A percentile compares a stretch with the other conserved stretches of the same genome.
These are phyloP conservation scores for Amoebophrya sp. DNA, from an alignment of 169 alveolate species.

Conservation along the genomic window DNA sequence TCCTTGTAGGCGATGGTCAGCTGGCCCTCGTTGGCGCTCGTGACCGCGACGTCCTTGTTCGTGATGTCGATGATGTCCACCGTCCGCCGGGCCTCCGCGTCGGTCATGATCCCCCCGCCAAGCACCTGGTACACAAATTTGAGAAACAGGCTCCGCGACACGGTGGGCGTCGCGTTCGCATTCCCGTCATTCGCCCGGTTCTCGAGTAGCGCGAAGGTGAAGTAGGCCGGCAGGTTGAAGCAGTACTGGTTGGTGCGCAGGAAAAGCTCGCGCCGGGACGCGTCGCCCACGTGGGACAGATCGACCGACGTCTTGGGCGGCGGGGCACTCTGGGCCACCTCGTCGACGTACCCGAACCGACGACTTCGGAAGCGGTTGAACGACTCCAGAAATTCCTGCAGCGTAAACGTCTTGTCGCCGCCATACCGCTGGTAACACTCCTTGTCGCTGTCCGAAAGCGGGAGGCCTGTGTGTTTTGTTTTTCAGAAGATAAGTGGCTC, in stretches of 20 bases:
- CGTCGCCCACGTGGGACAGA: background rate
- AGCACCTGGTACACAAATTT: background rate
- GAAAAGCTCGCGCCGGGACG: background rate
- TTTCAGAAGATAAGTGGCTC: too few relatives aligned
- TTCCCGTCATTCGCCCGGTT: too few relatives aligned
- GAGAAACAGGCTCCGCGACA: background rate
- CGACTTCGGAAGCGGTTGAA: constrained; percentile 15
- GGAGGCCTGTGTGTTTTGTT: too few relatives aligned
- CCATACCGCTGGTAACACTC: constrained; percentile 1
- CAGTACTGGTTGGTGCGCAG: background rate
- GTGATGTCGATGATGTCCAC: background rate
- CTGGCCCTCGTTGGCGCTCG: background rate
- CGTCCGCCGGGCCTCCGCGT: background rate
- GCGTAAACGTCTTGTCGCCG: background rate
- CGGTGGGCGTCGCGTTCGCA: too few relatives aligned
- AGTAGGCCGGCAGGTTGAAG: background rate
- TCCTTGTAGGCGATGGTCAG: background rate
- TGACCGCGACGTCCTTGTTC: background rate
- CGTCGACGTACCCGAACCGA: background rate
- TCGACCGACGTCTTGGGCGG: too few relatives aligned
- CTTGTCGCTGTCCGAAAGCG: background rate
- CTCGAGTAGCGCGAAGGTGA: background rate
- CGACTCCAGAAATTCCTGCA: background rate
- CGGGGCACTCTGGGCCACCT: background rate
- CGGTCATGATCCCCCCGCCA: background rate